Evolutionary conservation across 441 rosid species (phyloP).

Genomic region (Populus hybrid): DNA sequence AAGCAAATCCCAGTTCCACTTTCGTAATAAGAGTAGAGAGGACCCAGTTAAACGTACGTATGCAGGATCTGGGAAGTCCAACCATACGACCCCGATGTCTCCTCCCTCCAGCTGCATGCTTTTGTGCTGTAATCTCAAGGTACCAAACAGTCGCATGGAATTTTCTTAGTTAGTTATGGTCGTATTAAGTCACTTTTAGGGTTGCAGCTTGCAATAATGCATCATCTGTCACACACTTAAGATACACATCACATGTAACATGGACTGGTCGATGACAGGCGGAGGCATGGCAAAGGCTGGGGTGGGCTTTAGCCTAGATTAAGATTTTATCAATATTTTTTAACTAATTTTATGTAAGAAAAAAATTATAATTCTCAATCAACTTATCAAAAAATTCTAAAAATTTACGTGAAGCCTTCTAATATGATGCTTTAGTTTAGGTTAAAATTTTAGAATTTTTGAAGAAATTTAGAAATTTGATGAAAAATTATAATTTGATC

Average conservation of each 20-base stretch:
- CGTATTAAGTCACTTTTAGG: background rate
- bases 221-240: background rate
- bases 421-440: no score
- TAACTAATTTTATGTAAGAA: no score
- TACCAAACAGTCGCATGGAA: background rate
- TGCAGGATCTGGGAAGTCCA: background rate
- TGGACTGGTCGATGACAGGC: background rate
- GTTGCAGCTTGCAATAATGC: background rate
- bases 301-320: no score
- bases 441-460: no score
- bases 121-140: background rate
- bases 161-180: background rate
- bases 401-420: no score
- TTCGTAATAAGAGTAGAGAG: background rate
- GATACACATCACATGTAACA: background rate
- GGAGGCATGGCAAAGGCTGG: no score
- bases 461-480: no score
- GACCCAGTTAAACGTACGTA: background rate
- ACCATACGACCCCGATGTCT: background rate
- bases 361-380: no score
- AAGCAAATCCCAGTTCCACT: slow-evolving; percentile 21
- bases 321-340: no score
- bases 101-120: background rate
- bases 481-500: no score
- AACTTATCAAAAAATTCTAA: no score